A percentile compares a stretch with the other conserved stretches of the same genome.
These are phyloP conservation scores for Sclerotinia nivalis DNA, from an alignment of 2,329 filamentous ascomycete species.

Conservation along the genomic window DNA sequence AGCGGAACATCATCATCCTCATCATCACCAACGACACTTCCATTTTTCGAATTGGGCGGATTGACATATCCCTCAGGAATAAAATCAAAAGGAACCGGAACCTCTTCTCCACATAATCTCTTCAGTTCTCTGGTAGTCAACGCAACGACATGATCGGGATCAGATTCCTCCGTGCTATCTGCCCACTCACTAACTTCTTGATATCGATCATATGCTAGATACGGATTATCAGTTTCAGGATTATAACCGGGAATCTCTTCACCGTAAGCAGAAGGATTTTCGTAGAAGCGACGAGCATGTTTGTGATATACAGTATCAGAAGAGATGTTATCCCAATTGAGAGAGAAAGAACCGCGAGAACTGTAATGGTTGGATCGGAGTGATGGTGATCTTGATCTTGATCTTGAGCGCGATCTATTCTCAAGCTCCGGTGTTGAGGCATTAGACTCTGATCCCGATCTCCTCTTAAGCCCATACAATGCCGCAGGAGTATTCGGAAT, in stretches of 20 bases:
- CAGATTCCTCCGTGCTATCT: slow-evolving; percentile 1
- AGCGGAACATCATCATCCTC: not conserved
- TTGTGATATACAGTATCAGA: slow-evolving; percentile 14
- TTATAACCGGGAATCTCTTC: slow-evolving; percentile 13
- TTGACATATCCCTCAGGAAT: slow-evolving; percentile 11
- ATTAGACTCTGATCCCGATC: not conserved
- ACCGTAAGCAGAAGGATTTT: slow-evolving; percentile 4
- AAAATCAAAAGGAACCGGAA: slow-evolving; percentile 9
- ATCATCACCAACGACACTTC: slow-evolving; percentile 3
- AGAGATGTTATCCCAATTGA: slow-evolving; percentile 14
- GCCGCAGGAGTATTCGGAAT: not conserved
- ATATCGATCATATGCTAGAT: slow-evolving; percentile 10
- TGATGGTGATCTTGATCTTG: not conserved
- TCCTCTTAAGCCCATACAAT: not conserved
- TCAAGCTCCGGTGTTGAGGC: not conserved
- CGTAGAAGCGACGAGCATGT: slow-evolving; percentile 16
- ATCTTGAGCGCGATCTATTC: not conserved
- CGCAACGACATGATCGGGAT: slow-evolving; percentile 16
- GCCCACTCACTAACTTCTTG: slow-evolving; percentile 18
- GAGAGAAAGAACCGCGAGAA: slow-evolving; percentile 4
- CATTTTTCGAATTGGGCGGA: not conserved
- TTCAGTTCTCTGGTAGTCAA: slow-evolving; percentile 16
- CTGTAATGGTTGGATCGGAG: not conserved
- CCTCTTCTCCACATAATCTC: not conserved
- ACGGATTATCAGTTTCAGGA: slow-evolving; percentile 11